Base-by-base conservation (phyloP, 768 basidiomycete species). In the Suillus decipiens region DNA sequence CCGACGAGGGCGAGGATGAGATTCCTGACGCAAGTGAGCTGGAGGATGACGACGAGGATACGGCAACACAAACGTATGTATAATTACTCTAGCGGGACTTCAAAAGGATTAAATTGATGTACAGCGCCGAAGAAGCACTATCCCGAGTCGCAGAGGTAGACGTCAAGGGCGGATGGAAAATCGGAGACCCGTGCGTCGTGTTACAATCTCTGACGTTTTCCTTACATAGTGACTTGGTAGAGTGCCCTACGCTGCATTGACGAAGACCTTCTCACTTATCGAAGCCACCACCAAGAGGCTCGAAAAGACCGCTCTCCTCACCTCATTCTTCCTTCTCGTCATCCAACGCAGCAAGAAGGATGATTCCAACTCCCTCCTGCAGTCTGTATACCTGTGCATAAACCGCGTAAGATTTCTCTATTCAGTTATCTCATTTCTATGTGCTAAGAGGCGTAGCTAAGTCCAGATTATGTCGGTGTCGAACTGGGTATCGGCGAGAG, bases 401-500 rank as follows among this genome's bases (percentile, higher is more conserved):
- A 99, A 99, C 72, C 82, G 95, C 64, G 95, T 98, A 73, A 60
- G 28, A 17, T 57, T 14, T 55, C 36, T 14, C 42, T 28, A 48
- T 43, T 10, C 22, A 8, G 1, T 33, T 15, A 28, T 54, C 33
- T 4, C 17, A 4, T 22, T 45, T 63, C 58, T 64, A 24, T 53
- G 54, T 43, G 61, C 66, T 57, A 19, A 57, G 39, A 19, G 37
- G 34, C 56, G 51, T 61, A 98, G 96, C 75, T 99, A 62, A 89
- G 94, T 68, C 96, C 97, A 17, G 97, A 99, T 73, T 99, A 99
- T 75, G 81, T 93, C 63, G 96, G 96, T 34, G 81, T 98, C 59
- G 96, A 99, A 74, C 85, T 99, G 2, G 97, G 97, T 37, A 96
- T 99, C 63, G 97, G 96, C 19, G 97, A 99, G 74, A 93, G 90